Conservation (phyloP, 116 monocot species). For the Dioscorea cayenensis region DNA sequence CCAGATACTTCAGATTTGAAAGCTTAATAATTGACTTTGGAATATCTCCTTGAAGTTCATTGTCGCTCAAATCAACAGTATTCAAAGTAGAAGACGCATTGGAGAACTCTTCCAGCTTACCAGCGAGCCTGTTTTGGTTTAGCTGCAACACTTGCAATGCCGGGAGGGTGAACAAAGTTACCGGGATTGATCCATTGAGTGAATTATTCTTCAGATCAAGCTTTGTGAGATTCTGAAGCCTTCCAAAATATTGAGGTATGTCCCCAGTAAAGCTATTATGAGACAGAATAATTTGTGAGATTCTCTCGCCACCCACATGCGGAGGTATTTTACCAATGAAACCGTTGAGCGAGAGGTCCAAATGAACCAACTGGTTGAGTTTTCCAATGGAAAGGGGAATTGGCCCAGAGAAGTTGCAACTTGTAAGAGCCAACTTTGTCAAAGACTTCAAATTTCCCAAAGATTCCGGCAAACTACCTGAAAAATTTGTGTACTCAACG, state of each 20-base stretch:
- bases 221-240: slow-evolving; percentile 15
- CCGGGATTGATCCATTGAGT: neutral
- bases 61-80: slow-evolving; percentile 43
- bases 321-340: neutral
- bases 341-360: neutral
- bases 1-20: slow-evolving; percentile 30
- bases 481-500: neutral
- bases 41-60: slow-evolving; percentile 39
- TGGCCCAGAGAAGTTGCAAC: neutral
- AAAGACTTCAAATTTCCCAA: neutral
- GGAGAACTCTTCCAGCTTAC: neutral
- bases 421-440: neutral
- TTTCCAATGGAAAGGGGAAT: neutral
- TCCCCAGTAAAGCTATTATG: slow-evolving; percentile 36
- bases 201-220: neutral
- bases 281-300: slow-evolving; percentile 19
- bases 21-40: slow-evolving; percentile 41
- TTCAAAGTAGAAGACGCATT: slow-evolving; percentile 12
- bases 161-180: neutral
- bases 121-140: neutral
- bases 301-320: neutral
- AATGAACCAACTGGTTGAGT: neutral
- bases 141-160: neutral
- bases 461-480: neutral
- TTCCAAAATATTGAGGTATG: slow-evolving; percentile 13